A percentile compares a stretch with the other conserved stretches of the same genome.
phyloP scores from a whole-genome alignment of 31 red algal genomes.

The Porphyra umbilicalis region DNA sequence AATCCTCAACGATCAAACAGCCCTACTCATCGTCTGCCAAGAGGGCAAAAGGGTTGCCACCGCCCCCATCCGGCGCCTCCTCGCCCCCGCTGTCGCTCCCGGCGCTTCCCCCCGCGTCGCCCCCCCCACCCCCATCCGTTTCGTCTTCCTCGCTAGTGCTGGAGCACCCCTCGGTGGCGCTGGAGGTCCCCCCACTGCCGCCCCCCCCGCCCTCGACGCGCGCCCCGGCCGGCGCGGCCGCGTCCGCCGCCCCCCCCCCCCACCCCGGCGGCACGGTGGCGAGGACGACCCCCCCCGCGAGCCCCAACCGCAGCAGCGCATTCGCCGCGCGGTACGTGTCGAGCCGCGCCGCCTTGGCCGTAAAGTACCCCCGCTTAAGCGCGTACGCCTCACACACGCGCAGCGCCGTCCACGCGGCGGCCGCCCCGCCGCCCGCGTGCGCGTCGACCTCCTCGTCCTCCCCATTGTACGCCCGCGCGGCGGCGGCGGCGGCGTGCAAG shows the following conservation, averaged over 20 bases:
- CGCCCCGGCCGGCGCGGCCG: neutral
- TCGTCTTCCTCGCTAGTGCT: conserved; percentile 2
- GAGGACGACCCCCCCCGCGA: conserved; percentile 58
- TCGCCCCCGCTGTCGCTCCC: neutral
- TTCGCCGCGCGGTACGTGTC: conserved; percentile 58
- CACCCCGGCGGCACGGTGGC: conserved; percentile 41
- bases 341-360: conserved; percentile 65
- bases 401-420: conserved; percentile 35
- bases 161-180: neutral
- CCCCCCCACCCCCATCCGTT: neutral
- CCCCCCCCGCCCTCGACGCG: neutral
- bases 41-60: neutral
- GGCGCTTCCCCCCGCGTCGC: neutral
- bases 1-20: too few species aligned
- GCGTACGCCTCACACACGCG: conserved; percentile 73
- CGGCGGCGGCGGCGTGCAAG: conserved; percentile 16
- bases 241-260: neutral
- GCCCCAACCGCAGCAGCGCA: conserved; percentile 39
- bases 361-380: conserved; percentile 56
- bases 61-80: neutral
- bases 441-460: neutral
- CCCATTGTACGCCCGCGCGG: conserved; percentile 19
- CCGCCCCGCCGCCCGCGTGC: neutral
- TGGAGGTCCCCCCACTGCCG: conserved; percentile 7
- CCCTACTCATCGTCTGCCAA: neutral